phyloP scores from a whole-genome alignment of 1,139 yeast genomes.

The Sugiyamaella paludigena region DNA sequence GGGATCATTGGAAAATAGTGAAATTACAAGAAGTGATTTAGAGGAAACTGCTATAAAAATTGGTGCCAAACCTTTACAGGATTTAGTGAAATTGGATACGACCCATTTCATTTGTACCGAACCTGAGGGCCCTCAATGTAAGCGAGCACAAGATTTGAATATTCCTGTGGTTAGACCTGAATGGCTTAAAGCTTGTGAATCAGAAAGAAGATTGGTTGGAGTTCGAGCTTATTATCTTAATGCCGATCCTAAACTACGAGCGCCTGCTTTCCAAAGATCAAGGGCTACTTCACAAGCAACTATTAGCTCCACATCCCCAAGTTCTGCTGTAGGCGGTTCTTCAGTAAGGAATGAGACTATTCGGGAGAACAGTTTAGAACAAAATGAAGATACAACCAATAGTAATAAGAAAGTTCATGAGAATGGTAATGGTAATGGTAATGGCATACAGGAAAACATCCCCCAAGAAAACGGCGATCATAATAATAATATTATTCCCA shows the following conservation, averaged over 20 bases:
- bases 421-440: too few species aligned
- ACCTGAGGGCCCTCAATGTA: constrained; percentile 59
- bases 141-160: constrained; percentile 79
- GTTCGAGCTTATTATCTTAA: constrained; percentile 63
- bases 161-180: constrained; percentile 96
- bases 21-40: constrained; percentile 61
- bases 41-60: constrained; percentile 60
- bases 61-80: constrained; percentile 83
- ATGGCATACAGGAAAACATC: not conserved
- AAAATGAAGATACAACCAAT: not conserved
- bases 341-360: not conserved
- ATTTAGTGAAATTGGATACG: constrained; percentile 77
- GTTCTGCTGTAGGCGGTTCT: not conserved
- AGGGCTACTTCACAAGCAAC: constrained; percentile 32
- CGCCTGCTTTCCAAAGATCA: constrained; percentile 34
- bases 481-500: not conserved
- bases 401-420: not conserved
- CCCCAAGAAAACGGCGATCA: constrained; percentile 1
- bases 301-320: constrained; percentile 13
- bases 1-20: constrained; percentile 62
- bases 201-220: constrained; percentile 86
- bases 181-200: constrained; percentile 93
- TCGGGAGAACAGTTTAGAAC: too few species aligned
- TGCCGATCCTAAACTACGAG: constrained; percentile 39
- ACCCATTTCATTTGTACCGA: constrained; percentile 90